Base-by-base conservation (phyloP, 208 protist genomes). In the Trypanosoma theileri region DNA sequence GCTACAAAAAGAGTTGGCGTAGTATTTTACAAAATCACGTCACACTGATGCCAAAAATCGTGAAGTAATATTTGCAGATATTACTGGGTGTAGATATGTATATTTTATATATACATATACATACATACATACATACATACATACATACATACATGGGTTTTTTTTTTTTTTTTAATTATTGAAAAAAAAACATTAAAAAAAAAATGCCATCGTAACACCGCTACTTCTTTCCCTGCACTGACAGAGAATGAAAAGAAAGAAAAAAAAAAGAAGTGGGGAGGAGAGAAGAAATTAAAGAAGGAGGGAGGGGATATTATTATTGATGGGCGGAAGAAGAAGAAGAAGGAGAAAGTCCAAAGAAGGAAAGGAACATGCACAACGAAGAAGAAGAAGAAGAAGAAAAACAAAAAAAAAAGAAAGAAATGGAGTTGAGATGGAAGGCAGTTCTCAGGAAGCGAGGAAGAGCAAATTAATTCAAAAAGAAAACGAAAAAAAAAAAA, bases 1-100 rank as follows among this genome's bases (percentile, higher is more conserved):
- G 85, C 64, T 96, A 95, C 75, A 95, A 93, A 76, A 90, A 88
- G 73, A 91, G 77, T 57, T 96, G 89, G 87, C 76, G 86, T 13
- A 76, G 77, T 16, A 89, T 96, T n/a, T 64, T 96, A 54, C 75
- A 88, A 59, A 96, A 96, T 66, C 93, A 94, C 68, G 82, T 96
- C 9, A 88, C 91, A 26, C 66, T 96, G 51, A 81, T 96, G 70
- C 86, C 91, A 17, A 95, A 95, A 66, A 62, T 73, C 31, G 66
- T 55, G 31, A 79, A 59, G 57, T 75, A 58, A 59, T 26, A 2
- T n/a, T n/a, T 26, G 22, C 1, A 35, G 1, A 35, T 35, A 35
- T 35, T 35, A 35, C 28, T 6, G 28, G 1, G 28, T 35, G 6
- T 6, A 35, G 4, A 6, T 35, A 35, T 35, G 6, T 35, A 35